phyloP scores from a whole-genome alignment of 2,329 filamentous ascomycete genomes.

The Acephala macrosclerotiorum region DNA sequence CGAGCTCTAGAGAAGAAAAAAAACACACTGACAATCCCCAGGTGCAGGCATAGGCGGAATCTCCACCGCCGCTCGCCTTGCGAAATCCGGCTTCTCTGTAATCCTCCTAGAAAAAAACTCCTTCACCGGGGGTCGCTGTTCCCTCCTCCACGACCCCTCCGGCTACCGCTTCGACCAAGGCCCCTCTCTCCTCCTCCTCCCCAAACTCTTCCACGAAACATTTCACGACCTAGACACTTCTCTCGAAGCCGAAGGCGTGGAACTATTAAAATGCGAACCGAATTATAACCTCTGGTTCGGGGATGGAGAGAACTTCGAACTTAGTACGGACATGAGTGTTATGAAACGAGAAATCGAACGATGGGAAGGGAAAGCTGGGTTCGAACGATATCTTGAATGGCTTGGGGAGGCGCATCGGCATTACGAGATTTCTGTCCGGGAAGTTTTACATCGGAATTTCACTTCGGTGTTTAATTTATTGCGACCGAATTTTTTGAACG shows the following conservation, averaged over 20 bases:
- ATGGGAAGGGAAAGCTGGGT: conserved; percentile 76
- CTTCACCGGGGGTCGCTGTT: conserved; percentile 76
- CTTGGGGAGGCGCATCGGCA: conserved; percentile 72
- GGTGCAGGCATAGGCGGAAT: conserved; percentile 77
- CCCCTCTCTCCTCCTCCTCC: conserved; percentile 75
- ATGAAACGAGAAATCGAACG: conserved; percentile 77
- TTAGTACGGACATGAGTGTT: conserved; percentile 71
- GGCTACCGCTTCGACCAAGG: conserved; percentile 79
- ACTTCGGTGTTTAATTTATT: conserved; percentile 64
- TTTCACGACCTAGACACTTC: conserved; percentile 74
- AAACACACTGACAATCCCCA: conserved; percentile 32
- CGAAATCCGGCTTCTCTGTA: conserved; percentile 73
- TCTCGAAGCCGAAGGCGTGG: conserved; percentile 69
- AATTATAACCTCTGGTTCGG: conserved; percentile 80
- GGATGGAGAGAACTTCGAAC: conserved; percentile 68
- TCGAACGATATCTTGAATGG: conserved; percentile 72
- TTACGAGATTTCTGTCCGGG: conserved; percentile 71
- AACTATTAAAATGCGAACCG: conserved; percentile 74
- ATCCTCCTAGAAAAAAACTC: conserved; percentile 81
- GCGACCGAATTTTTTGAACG: conserved; percentile 62
- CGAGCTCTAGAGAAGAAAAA: not conserved
- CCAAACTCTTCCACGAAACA: conserved; percentile 72
- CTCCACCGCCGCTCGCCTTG: conserved; percentile 74
- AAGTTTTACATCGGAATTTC: conserved; percentile 75
- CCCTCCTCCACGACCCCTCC: conserved; percentile 59